Evolutionary conservation across 179 eudicot species (phyloP), one percentile per base, ranked within the genome.

Genomic region (Patellifolia procumbens): DNA sequence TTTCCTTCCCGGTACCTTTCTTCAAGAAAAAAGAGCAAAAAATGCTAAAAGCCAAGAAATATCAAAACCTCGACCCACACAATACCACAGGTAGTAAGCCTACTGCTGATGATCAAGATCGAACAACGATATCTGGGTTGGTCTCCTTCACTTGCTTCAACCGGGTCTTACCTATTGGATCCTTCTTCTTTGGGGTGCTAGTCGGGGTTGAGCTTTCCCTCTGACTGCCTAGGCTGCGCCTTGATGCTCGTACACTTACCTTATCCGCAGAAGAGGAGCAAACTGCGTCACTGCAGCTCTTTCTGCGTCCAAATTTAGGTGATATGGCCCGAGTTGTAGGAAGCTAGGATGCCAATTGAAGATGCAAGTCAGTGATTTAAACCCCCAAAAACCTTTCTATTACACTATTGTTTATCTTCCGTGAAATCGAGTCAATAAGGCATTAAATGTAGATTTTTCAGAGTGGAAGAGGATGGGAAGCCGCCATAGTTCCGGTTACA

Each of bases 281-380:
- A 24, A 72, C 20, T 70, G 81, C 88, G 43, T 86, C 88, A 39
- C 81, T 78, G 77, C 79, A 86, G 82, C 88, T 86, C 82, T 86
- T 86, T 77, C 88, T 76, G 65, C 88, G 86, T 31, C 80, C 76
- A 55, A 86, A 64, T 66, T 83, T 86, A 31, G 88, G 88, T 3
- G 88, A 85, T 16, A 81, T 81, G 45, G 88, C 86, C 22, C 88
- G 87, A 53, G 88, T 86, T 76, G 88, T 86, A 20, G 88, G 88
- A 70, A 79, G 83, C 88, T 86, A 75, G 56, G 71, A 72, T 65
- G 45, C 42, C 53, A 67, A 78, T 77, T 22, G 34, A 74, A 76
- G 63, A 76, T 66, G 46, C 71, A 76, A 76, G 77, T 82, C 78
- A 79, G 82, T 71, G 55, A 70, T 6, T 29, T 68, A 51, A 52